Base-by-base conservation (phyloP, 2,329 filamentous ascomycete genomes). In the Botrytis paeoniae region DNA sequence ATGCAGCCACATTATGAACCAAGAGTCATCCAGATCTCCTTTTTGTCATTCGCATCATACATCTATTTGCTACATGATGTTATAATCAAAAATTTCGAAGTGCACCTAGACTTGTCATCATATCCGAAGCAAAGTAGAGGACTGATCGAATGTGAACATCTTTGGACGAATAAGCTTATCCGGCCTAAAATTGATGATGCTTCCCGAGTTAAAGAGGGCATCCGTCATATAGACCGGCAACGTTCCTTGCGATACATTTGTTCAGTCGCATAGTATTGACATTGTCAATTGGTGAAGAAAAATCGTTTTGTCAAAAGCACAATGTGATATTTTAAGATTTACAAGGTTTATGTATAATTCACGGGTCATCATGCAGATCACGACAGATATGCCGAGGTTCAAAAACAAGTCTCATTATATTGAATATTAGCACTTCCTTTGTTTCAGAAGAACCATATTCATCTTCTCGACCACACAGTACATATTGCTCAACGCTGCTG, bases 281-380 rank as follows among this genome's bases (percentile, higher is more conserved):
- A n/a, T 37, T n/a, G 14, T 37, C 2, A 29, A 12, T 37, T 18
- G 25, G 16, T 20, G 18, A 32, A 16, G 10, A 45, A 25, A 3
- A 32, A 63, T 43, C 14, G 7, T 43, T 63, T 32, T 20, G 18
- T 45, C 32, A 6, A 10, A 35, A 18, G 51, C n/a, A 29, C 14
- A n/a, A 29, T 18, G 14, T 29, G n/a, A 57, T 18, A 8, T 29
- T 54, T 54, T 54, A 18, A 29, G 14, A 54, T 54, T 57, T 18
- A 57, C 14, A 18, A 57, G 51, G 51, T 18, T 25, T 29, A 16
- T 22, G 45, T 48, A 20, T 8, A 16, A 57, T 57, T 29, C 51
- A 57, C 51, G n/a, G 14, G 51, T 57, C 51, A 57, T 39, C 32
- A 29, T 66, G 64, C 45, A 66, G 64, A 66, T 51, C 64, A 39